Base-by-base conservation (phyloP, 2,329 filamentous ascomycete genomes). In the Cytospora chrysosperma region DNA sequence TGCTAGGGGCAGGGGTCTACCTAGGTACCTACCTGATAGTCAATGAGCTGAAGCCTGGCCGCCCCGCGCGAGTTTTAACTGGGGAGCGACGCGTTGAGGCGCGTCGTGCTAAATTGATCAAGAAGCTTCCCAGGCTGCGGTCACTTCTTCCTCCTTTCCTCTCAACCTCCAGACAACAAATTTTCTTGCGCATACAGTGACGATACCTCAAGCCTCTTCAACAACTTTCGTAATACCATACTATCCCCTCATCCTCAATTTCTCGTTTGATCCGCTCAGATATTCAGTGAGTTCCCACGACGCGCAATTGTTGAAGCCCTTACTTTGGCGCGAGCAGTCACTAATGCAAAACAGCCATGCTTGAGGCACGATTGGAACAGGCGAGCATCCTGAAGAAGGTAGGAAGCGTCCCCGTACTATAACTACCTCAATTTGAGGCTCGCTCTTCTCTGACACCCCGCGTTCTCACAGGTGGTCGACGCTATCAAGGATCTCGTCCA, bases 401-500 rank as follows among this genome's bases (percentile, higher is more conserved):
- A 79, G 67, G 78, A n/a, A 43, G 34, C 32, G 15, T 56, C 19
- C 51, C 27, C n/a, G 19, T 27, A 19, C 21, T 7, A 6, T 27
- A 19, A 10, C n/a, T 21, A 21, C 19, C 5, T 6, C 5, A 21
- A n/a, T 27, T 19, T 24, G 52, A 9, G 19, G 58, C 51, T 66
- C 32, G 67, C 37, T 55, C 49, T 15, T 54, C 50, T 56, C 70
- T 75, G 62, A 68, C 61, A 43, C 37, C 30, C 56, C 52, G 63
- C n/a, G 53, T 24, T 24, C 52, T 30, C 7, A 21, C 70, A 97
- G 93, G 92, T 98, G 68, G 93, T 99, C 73, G 96, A 99, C 77
- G 92, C 96, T 72, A 97, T 99, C 88, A 98, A 97, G 81, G 95
- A 99, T 74, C 88, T 99, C 58, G 95, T 99, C 60, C 95, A 98